Percentiles rank a stretch among this genome's conserved stretches.
Conservation (phyloP, 495 filamentous ascomycete species). For the Aspergillus saccharolyticus region DNA sequence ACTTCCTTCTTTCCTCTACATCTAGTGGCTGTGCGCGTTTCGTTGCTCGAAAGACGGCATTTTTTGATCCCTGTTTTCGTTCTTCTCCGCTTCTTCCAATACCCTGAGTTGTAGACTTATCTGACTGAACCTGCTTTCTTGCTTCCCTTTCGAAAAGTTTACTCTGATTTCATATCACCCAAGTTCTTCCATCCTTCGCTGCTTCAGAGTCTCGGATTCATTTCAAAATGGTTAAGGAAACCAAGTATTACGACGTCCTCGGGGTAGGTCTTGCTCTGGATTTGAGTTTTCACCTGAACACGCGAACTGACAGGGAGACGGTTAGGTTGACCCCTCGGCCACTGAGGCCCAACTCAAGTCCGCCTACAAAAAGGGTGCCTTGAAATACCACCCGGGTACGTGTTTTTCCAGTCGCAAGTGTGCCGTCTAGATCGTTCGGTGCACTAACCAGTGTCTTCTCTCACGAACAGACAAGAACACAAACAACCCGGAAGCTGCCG, state of each 20-base stretch:
- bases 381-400: constrained; percentile 88
- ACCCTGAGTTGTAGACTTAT: constrained; percentile 7
- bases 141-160: constrained; percentile 16
- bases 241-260: constrained; percentile 78
- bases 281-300: neutral
- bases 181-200: constrained; percentile 8
- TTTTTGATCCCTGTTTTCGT: constrained; percentile 12
- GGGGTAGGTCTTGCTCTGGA: constrained; percentile 56
- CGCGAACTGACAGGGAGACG: constrained; percentile 23
- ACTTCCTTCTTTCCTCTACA: constrained; percentile 1
- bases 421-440: neutral
- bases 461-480: constrained; percentile 79
- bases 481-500: constrained; percentile 85
- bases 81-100: constrained; percentile 11
- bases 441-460: constrained; percentile 7
- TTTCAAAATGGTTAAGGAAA: constrained; percentile 82
- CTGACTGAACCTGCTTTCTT: constrained; percentile 8
- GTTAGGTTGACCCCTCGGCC: constrained; percentile 65
- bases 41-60: neutral
- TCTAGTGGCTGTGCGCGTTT: constrained; percentile 1
- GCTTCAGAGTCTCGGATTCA: constrained; percentile 14
- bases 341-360: constrained; percentile 78
- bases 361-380: constrained; percentile 84
- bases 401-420: neutral
- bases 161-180: constrained; percentile 16